Conservation (phyloP, 345 rosid species). For the Citrus reticulata region DNA sequence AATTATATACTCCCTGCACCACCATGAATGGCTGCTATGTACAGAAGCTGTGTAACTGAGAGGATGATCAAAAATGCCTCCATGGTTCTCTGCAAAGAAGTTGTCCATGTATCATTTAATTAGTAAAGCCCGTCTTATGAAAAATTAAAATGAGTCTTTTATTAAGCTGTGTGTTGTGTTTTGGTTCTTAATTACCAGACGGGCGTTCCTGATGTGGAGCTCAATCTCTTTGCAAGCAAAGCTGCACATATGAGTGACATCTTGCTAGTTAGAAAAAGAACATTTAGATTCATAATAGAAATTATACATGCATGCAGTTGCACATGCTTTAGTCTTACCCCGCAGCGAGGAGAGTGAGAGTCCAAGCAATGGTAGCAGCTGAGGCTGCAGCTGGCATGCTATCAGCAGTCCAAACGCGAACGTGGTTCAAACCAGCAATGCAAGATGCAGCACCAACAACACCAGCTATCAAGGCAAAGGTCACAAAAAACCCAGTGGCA, state of each 20-base stretch:
- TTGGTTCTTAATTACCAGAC: conserved; percentile 49
- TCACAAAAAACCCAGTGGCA: conserved; percentile 92
- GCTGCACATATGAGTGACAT: conserved; percentile 30
- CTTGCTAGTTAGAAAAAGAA: conserved; percentile 7
- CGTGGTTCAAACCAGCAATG: conserved; percentile 61
- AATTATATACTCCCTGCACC: conserved; percentile 14
- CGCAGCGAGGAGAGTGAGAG: conserved; percentile 83
- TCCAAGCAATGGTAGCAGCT: conserved; percentile 74
- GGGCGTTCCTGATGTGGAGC: conserved; percentile 63
- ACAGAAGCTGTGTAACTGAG: conserved; percentile 73
- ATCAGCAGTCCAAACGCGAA: conserved; percentile 50
- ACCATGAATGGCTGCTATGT: conserved; percentile 70
- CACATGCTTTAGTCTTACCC: conserved; percentile 42
- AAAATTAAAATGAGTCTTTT: too few species aligned
- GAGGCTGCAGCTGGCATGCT: conserved; percentile 81
- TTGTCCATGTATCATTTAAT: background rate
- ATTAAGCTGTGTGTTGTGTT: background rate
- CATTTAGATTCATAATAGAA: background rate
- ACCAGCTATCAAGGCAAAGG: conserved; percentile 75
- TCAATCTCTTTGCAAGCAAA: conserved; percentile 90
- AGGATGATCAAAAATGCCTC: conserved; percentile 90
- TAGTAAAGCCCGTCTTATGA: background rate
- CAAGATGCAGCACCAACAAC: conserved; percentile 83
- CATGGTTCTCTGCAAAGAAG: conserved; percentile 80
- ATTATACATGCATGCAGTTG: too few species aligned